These are phyloP conservation scores for Fusarium sp. DNA, from an alignment of 2,329 filamentous ascomycete species.

Conservation along the genomic window DNA sequence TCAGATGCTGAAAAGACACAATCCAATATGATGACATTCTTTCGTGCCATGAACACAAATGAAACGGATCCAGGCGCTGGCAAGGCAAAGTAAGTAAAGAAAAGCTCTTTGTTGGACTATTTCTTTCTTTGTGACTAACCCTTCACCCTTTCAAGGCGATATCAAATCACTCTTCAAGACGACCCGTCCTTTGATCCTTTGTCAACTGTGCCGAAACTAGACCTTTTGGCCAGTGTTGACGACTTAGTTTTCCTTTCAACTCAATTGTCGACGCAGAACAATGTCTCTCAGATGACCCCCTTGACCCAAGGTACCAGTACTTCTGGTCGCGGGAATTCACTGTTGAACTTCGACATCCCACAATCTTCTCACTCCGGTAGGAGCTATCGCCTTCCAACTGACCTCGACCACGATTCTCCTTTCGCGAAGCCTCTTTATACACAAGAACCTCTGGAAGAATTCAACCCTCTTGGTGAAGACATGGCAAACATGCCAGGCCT, in stretches of 20 bases:
- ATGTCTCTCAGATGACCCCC: slow-evolving; percentile 60
- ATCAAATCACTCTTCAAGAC: slow-evolving; percentile 81
- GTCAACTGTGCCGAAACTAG: slow-evolving; percentile 48
- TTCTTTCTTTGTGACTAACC: neutral
- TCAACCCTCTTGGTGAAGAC: slow-evolving; percentile 54
- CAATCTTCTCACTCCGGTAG: slow-evolving; percentile 51
- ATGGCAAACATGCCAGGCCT: slow-evolving; percentile 54
- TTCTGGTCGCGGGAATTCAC: slow-evolving; percentile 43
- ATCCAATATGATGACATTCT: slow-evolving; percentile 75
- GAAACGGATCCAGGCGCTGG: slow-evolving; percentile 77
- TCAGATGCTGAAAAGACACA: slow-evolving; percentile 81
- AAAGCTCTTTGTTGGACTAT: slow-evolving; percentile 47
- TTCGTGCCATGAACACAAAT: slow-evolving; percentile 64
- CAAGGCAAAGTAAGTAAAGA: slow-evolving; percentile 71
- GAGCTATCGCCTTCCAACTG: slow-evolving; percentile 49
- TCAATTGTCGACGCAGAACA: slow-evolving; percentile 52
- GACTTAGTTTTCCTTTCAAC: slow-evolving; percentile 50
- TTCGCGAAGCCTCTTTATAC: slow-evolving; percentile 38
- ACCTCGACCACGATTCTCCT: slow-evolving; percentile 50
- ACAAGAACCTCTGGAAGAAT: slow-evolving; percentile 37
- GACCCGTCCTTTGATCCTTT: slow-evolving; percentile 77
- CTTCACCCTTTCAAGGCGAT: slow-evolving; percentile 63
- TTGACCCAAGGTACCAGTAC: slow-evolving; percentile 49
- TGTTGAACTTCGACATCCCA: slow-evolving; percentile 49
- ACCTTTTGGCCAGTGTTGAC: slow-evolving; percentile 52